These are phyloP conservation scores for Hemisphaericaspora xylanilytica DNA, from an alignment of 1,139 yeast genomes.

Conservation along the genomic window DNA sequence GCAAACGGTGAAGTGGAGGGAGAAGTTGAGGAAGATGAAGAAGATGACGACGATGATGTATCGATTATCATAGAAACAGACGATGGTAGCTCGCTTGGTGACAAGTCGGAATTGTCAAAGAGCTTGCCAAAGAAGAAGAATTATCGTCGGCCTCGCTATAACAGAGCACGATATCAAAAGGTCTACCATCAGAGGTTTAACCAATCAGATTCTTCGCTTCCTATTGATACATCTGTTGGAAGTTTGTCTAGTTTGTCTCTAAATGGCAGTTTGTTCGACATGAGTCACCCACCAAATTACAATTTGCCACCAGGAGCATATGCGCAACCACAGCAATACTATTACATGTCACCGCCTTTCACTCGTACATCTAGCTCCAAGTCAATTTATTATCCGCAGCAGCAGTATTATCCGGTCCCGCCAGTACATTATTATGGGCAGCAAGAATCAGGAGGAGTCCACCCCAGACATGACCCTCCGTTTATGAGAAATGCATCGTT, in stretches of 20 bases:
- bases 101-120: conserved; percentile 9
- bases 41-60: conserved; percentile 42
- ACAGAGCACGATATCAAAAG: conserved; percentile 12
- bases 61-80: conserved; percentile 45
- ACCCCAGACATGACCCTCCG: too few relatives aligned
- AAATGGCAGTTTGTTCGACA: conserved; percentile 18
- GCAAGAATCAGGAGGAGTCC: too few relatives aligned
- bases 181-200: conserved; percentile 14
- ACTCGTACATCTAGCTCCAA: conserved; percentile 11
- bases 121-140: conserved; percentile 9
- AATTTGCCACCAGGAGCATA: conserved; percentile 14
- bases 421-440: background rate
- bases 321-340: conserved; percentile 18
- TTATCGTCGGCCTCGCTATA: conserved; percentile 5
- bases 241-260: conserved; percentile 28
- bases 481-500: conserved; percentile 17
- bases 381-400: conserved; percentile 10
- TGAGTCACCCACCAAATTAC: conserved; percentile 10
- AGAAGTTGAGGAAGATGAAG: conserved; percentile 27
- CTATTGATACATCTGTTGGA: conserved; percentile 17
- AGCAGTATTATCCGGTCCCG: background rate
- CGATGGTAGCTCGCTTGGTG: conserved; percentile 29
- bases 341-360: conserved; percentile 11
- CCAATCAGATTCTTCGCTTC: conserved; percentile 22
- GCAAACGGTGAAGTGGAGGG: conserved; percentile 15